Evolutionary conservation across 2,329 filamentous ascomycete genomes (phyloP).

Genomic region (Xylariaceae sp.): DNA sequence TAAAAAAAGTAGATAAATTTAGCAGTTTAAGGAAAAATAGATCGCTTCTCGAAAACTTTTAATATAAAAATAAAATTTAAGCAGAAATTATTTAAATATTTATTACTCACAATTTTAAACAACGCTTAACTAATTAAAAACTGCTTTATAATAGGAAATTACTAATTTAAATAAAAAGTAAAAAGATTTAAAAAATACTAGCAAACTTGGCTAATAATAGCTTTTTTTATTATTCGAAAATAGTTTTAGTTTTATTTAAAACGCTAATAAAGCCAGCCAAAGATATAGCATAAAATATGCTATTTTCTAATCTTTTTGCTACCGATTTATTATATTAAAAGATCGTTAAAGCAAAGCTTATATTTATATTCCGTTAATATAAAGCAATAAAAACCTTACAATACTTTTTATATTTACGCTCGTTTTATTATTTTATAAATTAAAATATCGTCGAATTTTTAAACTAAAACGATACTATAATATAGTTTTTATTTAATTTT

Average conservation of each 20-base stretch:
- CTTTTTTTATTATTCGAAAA: slow-evolving; percentile 85
- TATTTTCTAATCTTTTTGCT: slow-evolving; percentile 48
- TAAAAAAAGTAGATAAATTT: slow-evolving; percentile 62
- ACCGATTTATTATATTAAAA: slow-evolving; percentile 66
- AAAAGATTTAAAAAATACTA: slow-evolving; percentile 79
- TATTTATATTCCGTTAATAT: slow-evolving; percentile 79
- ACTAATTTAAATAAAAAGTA: slow-evolving; percentile 87
- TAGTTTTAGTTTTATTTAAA: slow-evolving; percentile 80
- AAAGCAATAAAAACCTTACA: slow-evolving; percentile 80
- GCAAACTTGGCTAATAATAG: slow-evolving; percentile 75
- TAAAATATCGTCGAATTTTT: slow-evolving; percentile 73
- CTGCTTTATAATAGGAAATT: slow-evolving; percentile 82
- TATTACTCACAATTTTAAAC: slow-evolving; percentile 75
- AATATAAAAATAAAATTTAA: slow-evolving; percentile 65
- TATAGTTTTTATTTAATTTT: slow-evolving; percentile 92
- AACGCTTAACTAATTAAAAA: slow-evolving; percentile 77
- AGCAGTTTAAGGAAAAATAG: slow-evolving; percentile 64
- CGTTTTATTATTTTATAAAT: slow-evolving; percentile 64
- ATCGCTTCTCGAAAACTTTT: slow-evolving; percentile 69
- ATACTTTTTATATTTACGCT: slow-evolving; percentile 75
- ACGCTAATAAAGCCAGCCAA: slow-evolving; percentile 73
- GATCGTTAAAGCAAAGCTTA: slow-evolving; percentile 69
- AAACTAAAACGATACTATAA: slow-evolving; percentile 76
- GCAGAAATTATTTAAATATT: slow-evolving; percentile 75
- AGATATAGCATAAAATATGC: slow-evolving; percentile 75